Base-by-base conservation (phyloP, 2,329 filamentous ascomycete genomes). In the Clarireedia paspali region DNA sequence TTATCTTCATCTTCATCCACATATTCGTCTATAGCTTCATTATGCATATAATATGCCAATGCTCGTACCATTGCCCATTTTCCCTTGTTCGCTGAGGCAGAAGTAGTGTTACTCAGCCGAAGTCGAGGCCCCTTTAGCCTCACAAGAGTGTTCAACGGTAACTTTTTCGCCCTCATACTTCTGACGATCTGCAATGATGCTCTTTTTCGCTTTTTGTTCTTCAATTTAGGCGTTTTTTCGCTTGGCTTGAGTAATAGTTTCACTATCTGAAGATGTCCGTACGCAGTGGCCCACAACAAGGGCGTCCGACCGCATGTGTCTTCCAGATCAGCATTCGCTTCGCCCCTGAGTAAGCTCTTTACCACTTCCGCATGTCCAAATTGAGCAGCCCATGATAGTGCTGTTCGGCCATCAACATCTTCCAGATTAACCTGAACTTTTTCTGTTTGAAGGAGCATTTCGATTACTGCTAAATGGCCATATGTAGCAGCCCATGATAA, bases 341-440 rank as follows among this genome's bases (percentile, higher is more conserved):
- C 2, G 14, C 27, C 57, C 17, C 58, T 50, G 4, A 61, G 42
- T 6, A 66, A 53, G 7, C 61, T 20, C 24, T 57, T 55, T 1
- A 64, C 57, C 24, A 63, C 42, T 23, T 7, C 45, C 20, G 53
- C 45, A 5, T 59, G 23, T 10, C 53, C 51, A 14, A 5, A 23
- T 17, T 6, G 3, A 30, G 15, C 9, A 5, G 24, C 10, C 2
- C 6, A 39, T 24, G 12, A n/a, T n/a, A n/a, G n/a, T n/a, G n/a
- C n/a, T n/a, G n/a, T n/a, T n/a, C n/a, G n/a, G n/a, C n/a, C n/a
- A n/a, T n/a, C n/a, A n/a, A n/a, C n/a, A n/a, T n/a, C n/a, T n/a
- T n/a, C n/a, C n/a, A n/a, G 24, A 2, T 54, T 30, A 14, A 51
- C 47, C 24, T 66, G 61, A 39, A 49, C 7, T 12, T 30, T 30